Percentiles rank a stretch among this genome's conserved stretches.
These are phyloP conservation scores for Podaxis rugospora DNA, from an alignment of 768 basidiomycete species.

Conservation along the genomic window DNA sequence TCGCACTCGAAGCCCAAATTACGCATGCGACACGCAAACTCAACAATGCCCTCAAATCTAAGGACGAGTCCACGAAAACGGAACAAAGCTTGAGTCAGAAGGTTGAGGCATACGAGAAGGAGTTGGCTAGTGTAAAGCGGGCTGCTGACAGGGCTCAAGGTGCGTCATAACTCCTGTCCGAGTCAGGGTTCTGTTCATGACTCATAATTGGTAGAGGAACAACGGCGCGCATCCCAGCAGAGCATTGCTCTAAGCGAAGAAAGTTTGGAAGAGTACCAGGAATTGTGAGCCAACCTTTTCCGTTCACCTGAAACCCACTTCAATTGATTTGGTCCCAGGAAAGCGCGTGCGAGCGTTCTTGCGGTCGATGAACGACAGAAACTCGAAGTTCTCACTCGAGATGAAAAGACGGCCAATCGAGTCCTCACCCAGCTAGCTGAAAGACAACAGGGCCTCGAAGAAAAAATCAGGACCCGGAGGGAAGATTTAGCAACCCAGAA, in stretches of 20 bases:
- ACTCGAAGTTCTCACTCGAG: conserved; percentile 74
- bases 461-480: conserved; percentile 49
- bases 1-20: conserved; percentile 83
- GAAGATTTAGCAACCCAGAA: conserved; percentile 49
- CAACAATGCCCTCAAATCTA: conserved; percentile 60
- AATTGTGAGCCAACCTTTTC: conserved; percentile 46
- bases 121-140: conserved; percentile 60
- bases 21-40: conserved; percentile 78
- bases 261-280: conserved; percentile 82
- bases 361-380: conserved; percentile 87
- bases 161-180: conserved; percentile 17
- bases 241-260: conserved; percentile 80
- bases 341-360: conserved; percentile 71
- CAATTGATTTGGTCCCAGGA: conserved; percentile 39
- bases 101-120: conserved; percentile 53
- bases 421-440: conserved; percentile 63
- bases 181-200: background rate
- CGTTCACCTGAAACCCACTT: background rate
- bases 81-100: conserved; percentile 40
- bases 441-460: conserved; percentile 59
- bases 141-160: conserved; percentile 81
- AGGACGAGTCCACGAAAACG: conserved; percentile 60
- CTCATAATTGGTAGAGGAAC: conserved; percentile 50
- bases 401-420: conserved; percentile 72
- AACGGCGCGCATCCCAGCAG: conserved; percentile 63